phyloP scores from a whole-genome alignment of 2,329 filamentous ascomycete genomes.

The Aciculosporium take region DNA sequence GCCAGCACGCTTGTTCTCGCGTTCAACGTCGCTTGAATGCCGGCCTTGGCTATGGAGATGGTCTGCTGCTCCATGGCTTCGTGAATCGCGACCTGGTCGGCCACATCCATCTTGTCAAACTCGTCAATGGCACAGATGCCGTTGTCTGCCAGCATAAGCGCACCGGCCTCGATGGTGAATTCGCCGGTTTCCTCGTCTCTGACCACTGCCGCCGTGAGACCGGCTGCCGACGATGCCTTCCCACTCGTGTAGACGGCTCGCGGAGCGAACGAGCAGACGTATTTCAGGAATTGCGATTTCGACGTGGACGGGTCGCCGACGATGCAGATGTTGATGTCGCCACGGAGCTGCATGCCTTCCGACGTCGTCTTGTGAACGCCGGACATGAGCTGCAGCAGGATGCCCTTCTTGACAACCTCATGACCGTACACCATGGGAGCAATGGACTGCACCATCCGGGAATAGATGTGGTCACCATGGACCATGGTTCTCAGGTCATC shows the following conservation, averaged over 20 bases:
- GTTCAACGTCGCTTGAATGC: constrained; percentile 94
- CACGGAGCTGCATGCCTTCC: constrained; percentile 89
- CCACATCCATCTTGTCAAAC: constrained; percentile 99
- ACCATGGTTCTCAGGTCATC: constrained; percentile 87
- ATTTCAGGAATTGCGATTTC: constrained; percentile 97
- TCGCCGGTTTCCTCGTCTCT: constrained; percentile 98
- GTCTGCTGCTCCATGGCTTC: constrained; percentile 99
- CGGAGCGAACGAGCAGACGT: constrained; percentile 92
- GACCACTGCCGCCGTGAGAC: constrained; percentile 90
- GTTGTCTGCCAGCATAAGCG: constrained; percentile 92
- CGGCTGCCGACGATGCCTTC: constrained; percentile 91
- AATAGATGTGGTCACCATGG: constrained; percentile 89
- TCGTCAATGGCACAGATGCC: constrained; percentile 98
- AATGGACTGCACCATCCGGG: constrained; percentile 79
- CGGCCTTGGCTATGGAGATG: constrained; percentile 95
- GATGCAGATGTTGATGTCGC: constrained; percentile 97
- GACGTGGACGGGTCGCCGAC: constrained; percentile 94
- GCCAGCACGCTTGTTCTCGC: constrained; percentile 90
- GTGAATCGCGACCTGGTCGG: constrained; percentile 95
- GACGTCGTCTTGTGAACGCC: constrained; percentile 84
- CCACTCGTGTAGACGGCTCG: constrained; percentile 95
- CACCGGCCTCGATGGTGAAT: constrained; percentile 96
- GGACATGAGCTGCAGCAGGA: constrained; percentile 89
- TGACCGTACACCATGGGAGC: constrained; percentile 97
- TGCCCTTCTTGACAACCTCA: constrained; percentile 92